Percentiles rank a stretch among this genome's conserved stretches.
Evolutionary conservation across 2,329 filamentous ascomycete genomes (phyloP).

Genomic region (Fusarium keratoplasticum): DNA sequence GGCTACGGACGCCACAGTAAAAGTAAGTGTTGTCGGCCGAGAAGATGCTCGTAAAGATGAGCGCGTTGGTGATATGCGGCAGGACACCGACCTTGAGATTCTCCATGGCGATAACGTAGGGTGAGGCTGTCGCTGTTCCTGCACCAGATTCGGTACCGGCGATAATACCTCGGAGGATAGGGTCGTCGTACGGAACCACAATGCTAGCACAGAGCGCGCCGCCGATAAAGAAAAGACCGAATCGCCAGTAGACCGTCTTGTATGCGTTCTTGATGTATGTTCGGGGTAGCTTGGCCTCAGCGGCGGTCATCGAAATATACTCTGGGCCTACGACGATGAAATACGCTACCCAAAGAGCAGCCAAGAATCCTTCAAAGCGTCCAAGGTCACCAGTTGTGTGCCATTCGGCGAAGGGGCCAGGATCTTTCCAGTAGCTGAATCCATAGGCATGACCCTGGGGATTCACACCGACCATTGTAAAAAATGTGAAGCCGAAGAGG

Average conservation of each 20-base stretch:
- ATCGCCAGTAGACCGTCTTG: background rate
- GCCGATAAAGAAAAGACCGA: background rate
- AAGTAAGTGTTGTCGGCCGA: background rate
- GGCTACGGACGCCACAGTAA: background rate
- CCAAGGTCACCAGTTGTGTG: background rate
- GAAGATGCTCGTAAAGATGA: constrained; percentile 1
- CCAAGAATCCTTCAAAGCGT: background rate
- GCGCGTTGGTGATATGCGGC: background rate
- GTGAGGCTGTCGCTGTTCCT: background rate
- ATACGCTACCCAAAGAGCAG: background rate
- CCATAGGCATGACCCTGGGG: background rate
- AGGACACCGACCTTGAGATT: background rate
- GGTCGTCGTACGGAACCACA: background rate
- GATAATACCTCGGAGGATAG: background rate
- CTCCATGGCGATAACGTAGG: constrained; percentile 5
- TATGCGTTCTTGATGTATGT: constrained; percentile 3
- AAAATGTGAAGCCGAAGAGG: constrained; percentile 1
- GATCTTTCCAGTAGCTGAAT: background rate
- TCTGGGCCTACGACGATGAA: background rate
- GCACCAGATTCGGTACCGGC: background rate
- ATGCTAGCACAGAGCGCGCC: background rate
- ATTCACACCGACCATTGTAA: constrained; percentile 6
- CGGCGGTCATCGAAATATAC: background rate
- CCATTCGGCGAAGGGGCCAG: background rate
- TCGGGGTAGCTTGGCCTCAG: background rate